These are phyloP conservation scores for Aspergillus piperis DNA, from an alignment of 2,329 filamentous ascomycete species.

Conservation along the genomic window DNA sequence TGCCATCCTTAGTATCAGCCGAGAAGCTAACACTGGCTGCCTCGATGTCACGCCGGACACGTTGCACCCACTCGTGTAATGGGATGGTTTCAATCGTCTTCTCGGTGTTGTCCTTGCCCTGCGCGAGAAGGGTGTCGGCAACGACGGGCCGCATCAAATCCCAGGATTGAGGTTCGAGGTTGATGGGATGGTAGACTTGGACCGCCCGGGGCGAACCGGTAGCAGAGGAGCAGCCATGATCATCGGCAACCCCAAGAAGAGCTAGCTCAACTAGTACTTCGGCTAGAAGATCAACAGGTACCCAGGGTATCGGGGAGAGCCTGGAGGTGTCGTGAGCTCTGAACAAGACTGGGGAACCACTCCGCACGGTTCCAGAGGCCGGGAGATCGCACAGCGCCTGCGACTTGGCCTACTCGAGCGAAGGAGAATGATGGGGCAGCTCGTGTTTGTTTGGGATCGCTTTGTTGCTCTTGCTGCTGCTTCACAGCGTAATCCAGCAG, in stretches of 20 bases:
- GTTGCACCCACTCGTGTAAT: constrained; percentile 17
- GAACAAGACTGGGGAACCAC: constrained; percentile 18
- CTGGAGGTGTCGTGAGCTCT: constrained; percentile 9
- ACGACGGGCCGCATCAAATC: neutral
- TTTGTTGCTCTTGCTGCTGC: no score
- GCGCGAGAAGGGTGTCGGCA: neutral
- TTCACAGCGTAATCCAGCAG: constrained; percentile 26
- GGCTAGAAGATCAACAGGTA: neutral
- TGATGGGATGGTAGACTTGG: constrained; percentile 6
- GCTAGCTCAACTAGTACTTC: constrained; percentile 7
- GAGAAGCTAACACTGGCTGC: neutral
- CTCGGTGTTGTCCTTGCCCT: neutral
- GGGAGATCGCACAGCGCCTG: constrained; percentile 16
- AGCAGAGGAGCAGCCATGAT: neutral
- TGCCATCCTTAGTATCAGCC: neutral
- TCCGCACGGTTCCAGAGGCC: constrained; percentile 13
- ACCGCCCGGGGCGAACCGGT: neutral
- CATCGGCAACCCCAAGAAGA: neutral
- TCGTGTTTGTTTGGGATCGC: accelerated
- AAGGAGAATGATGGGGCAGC: constrained; percentile 1
- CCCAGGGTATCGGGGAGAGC: constrained; percentile 10
- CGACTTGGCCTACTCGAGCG: constrained; percentile 32
- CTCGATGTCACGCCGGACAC: constrained; percentile 16
- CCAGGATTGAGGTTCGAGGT: neutral
- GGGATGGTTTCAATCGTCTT: constrained; percentile 9